Percentiles rank a stretch among this genome's conserved stretches.
phyloP scores from a whole-genome alignment of 768 basidiomycete species.

The Lentinula edodes region DNA sequence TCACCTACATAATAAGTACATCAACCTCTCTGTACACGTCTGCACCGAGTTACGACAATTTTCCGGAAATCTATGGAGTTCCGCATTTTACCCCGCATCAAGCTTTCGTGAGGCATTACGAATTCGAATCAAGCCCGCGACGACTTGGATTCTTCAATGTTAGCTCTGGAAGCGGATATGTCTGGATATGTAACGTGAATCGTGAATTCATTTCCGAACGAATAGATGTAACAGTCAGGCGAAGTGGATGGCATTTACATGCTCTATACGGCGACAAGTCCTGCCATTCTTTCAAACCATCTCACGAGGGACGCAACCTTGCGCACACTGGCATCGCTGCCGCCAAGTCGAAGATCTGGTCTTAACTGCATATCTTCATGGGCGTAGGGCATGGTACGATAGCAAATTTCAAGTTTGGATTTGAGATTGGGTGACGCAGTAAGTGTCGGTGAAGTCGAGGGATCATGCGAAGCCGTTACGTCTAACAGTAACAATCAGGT shows the following conservation, averaged over 20 bases:
- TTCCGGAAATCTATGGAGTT: neutral
- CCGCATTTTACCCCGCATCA: too few species aligned
- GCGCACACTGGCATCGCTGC: conserved; percentile 62
- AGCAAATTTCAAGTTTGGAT: conserved; percentile 65
- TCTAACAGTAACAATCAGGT: conserved; percentile 30
- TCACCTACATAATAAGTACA: neutral
- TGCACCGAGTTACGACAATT: neutral
- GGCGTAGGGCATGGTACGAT: conserved; percentile 67
- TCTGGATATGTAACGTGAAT: too few species aligned
- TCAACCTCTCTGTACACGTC: neutral
- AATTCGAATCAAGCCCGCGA: too few species aligned
- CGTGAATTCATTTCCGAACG: too few species aligned
- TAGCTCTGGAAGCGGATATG: too few species aligned
- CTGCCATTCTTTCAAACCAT: conserved; percentile 77
- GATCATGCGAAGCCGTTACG: conserved; percentile 43
- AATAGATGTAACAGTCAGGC: neutral
- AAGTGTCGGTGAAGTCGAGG: conserved; percentile 39
- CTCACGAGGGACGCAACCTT: conserved; percentile 58
- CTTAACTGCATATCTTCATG: conserved; percentile 54
- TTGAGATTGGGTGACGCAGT: conserved; percentile 67
- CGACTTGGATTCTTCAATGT: too few species aligned
- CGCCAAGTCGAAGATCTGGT: conserved; percentile 68
- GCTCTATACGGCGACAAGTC: conserved; percentile 25
- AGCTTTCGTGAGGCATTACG: too few species aligned
- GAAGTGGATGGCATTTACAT: neutral